Evolutionary conservation across 176 grass and related monocot genomes (phyloP).

Genomic region (Phragmites australis): DNA sequence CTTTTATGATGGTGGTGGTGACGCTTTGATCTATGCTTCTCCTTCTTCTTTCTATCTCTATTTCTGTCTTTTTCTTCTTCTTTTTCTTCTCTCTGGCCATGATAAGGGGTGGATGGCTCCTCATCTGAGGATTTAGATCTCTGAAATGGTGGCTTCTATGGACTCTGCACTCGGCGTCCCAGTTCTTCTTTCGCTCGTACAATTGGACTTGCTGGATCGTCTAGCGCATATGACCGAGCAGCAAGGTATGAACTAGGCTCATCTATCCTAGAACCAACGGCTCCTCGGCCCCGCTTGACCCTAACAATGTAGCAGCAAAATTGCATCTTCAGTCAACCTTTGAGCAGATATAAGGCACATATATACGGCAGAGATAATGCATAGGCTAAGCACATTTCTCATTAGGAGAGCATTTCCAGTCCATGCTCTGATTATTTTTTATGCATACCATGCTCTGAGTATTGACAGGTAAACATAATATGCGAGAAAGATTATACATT

Average conservation of each 20-base stretch:
- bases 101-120: constrained; percentile 19
- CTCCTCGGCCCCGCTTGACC: constrained; percentile 59
- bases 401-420: neutral
- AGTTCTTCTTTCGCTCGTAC: constrained; percentile 34
- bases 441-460: neutral
- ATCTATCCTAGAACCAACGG: constrained; percentile 72
- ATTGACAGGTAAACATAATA: neutral
- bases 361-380: neutral
- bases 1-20: no score
- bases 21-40: no score
- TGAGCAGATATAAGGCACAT: neutral
- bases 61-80: no score
- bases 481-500: neutral
- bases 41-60: no score
- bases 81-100: constrained; percentile 12
- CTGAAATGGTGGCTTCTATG: constrained; percentile 44
- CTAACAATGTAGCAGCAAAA: constrained; percentile 32
- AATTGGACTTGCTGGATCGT: neutral
- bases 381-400: neutral
- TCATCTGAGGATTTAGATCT: constrained; percentile 31
- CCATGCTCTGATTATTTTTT: no score
- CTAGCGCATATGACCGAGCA: constrained; percentile 5
- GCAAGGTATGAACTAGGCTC: constrained; percentile 57
- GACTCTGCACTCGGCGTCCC: constrained; percentile 39
- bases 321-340: neutral